Evolutionary conservation across 176 grass and related monocot genomes (phyloP), one percentile per base, ranked within the genome.

Genomic region (Lolium multiflorum): DNA sequence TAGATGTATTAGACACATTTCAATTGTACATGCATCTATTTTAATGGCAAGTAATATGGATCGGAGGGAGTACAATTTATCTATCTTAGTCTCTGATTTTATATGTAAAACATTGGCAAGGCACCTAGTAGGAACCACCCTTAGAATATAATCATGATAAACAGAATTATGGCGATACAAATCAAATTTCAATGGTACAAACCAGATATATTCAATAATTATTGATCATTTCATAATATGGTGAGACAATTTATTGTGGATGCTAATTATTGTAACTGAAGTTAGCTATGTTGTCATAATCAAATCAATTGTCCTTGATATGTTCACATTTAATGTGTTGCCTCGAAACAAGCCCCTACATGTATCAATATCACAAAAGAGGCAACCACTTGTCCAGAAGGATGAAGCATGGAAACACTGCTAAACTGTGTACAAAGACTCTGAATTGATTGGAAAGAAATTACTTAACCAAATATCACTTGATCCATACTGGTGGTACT

Each of bases 351-450:
- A 65, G 5, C 3, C 56, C 37, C 48, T 72, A 49, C 20, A 3
- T 43, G 43, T 73, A 73, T n/a, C 43, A 49, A 20, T 48, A 15
- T 47, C 70, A 6, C 39, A 73, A 1, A 21, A 48, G 28, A 57
- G 24, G 51, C 35, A 56, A 55, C 20, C 14, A 43, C 20, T 59
- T 17, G 1, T 26, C 46, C 35, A 68, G 54, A 80, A 14, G 54
- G 54, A 37, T 24, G 24, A 69, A 86, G 4, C 28, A 49, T n/a
- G 60, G 21, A 60, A 74, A 25, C 26, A 88, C 31, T 71, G 31
- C 13, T 43, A 73, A 35, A 63, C 7, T 43, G 41, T 43, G 41
- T 3, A 5, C 41, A 43, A 43, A 43, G 41, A 43, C 41, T 39
- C 3, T 43, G 41, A 43, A 43, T 43, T 43, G 41, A 59, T 37